phyloP scores from a whole-genome alignment of 805 yeast species.

The Candida krabiensis region DNA sequence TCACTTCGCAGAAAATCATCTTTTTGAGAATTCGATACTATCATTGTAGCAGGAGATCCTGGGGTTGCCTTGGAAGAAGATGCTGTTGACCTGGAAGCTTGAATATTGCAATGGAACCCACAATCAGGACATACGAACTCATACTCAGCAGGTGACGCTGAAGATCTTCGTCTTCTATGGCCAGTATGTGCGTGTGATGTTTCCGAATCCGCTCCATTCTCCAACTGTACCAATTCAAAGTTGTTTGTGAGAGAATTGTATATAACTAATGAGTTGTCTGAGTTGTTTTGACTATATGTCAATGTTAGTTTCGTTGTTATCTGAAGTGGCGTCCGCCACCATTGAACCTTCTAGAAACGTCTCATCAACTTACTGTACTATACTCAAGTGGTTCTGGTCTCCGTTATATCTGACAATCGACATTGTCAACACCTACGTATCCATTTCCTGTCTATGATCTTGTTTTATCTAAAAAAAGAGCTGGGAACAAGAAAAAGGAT shows the following conservation, averaged over 20 bases:
- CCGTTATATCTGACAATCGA: slow-evolving; percentile 19
- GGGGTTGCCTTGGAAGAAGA: background rate
- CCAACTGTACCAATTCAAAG: slow-evolving; percentile 26
- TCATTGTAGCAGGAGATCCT: background rate
- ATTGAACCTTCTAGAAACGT: too few species aligned
- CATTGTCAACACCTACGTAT: too few species aligned
- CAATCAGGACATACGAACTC: slow-evolving; percentile 29
- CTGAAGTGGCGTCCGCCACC: too few species aligned
- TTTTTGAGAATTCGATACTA: background rate
- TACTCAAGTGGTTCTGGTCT: slow-evolving; percentile 15
- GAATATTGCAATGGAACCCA: slow-evolving; percentile 23
- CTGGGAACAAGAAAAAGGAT: too few species aligned
- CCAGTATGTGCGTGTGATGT: background rate
- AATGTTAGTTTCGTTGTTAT: too few species aligned
- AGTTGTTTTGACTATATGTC: slow-evolving; percentile 21
- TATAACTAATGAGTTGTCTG: slow-evolving; percentile 29
- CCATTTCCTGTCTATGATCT: too few species aligned
- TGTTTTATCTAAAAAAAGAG: too few species aligned
- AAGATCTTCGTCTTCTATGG: slow-evolving; percentile 8
- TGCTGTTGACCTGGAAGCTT: slow-evolving; percentile 4
- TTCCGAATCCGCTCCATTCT: slow-evolving; percentile 3
- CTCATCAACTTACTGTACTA: slow-evolving; percentile 14
- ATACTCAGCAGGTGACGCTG: slow-evolving; percentile 11
- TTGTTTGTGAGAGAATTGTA: slow-evolving; percentile 29
- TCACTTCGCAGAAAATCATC: slow-evolving; percentile 25